These are phyloP conservation scores for Hericium erinaceus DNA, from an alignment of 768 basidiomycete species.

Conservation along the genomic window DNA sequence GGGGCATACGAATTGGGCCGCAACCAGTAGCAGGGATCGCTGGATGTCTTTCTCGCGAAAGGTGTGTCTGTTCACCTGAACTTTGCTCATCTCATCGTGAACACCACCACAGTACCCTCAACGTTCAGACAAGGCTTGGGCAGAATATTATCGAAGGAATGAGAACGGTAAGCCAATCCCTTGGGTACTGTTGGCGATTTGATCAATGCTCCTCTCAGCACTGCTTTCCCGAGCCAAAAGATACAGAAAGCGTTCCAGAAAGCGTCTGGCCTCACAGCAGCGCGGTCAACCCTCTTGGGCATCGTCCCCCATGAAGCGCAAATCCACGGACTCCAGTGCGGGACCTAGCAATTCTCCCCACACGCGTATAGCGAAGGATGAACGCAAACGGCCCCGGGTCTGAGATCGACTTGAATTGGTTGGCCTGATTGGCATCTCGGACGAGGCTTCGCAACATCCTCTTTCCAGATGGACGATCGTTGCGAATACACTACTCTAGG, in stretches of 20 bases:
- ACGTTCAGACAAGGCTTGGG: constrained; percentile 50
- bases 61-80: background rate
- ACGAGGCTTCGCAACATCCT: too few species aligned
- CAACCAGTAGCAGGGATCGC: background rate
- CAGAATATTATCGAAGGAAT: constrained; percentile 46
- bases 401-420: too few species aligned
- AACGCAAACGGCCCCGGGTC: too few species aligned
- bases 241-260: constrained; percentile 15
- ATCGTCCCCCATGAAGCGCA: constrained; percentile 2
- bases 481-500: too few species aligned
- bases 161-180: constrained; percentile 30
- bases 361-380: too few species aligned
- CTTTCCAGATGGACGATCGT: too few species aligned
- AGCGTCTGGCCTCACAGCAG: constrained; percentile 8
- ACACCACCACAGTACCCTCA: constrained; percentile 35
- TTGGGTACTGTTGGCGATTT: background rate
- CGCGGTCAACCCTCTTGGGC: constrained; percentile 19
- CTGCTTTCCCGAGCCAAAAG: constrained; percentile 16
- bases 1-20: background rate
- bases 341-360: too few species aligned
- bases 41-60: background rate
- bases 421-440: too few species aligned
- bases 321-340: constrained; percentile 1
- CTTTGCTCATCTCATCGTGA: too few species aligned
- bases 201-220: background rate